Base-by-base conservation (phyloP, 177 flowering plant genomes). In the Viscum album region DNA sequence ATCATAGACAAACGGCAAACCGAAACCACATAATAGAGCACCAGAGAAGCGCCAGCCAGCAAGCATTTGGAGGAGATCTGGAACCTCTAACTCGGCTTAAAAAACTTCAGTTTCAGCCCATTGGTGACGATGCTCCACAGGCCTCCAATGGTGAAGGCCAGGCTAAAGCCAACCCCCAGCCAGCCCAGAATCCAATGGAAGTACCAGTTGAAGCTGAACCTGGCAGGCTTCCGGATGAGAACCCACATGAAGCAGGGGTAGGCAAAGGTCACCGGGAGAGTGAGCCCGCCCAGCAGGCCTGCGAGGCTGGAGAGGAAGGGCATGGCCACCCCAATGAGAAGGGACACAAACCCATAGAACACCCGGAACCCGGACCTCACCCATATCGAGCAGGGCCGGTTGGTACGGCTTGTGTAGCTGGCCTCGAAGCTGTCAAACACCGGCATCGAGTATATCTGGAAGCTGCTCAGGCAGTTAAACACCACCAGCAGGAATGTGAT, bases 231-330 rank as follows among this genome's bases (percentile, higher is more conserved):
- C 72, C 89, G 90, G 24, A 95, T 88, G 37, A 89, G 88, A 56
- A 84, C 94, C 99, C 99, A 95, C 97, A 95, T 92, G 86, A 95
- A 95, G 83, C 99, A 95, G 66, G 99, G 99, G 74, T 95, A 95
- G 7, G 99, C 99, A 72, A 95, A 95, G 23, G 99, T 95, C 71
- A 95, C 97, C 0, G 97, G 99, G 34, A 95, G 92, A 33, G 99
- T 90, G 23, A 95, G 91, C 32, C 99, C 98, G 45, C 97, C 96
- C 34, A 89, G 52, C 28, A 90, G 79, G 65, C 99, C 97, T 11
- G 99, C 97, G 34, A 92, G 82, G 74, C 97, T 95, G 16, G 98
- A 90, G 66, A 95, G 88, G 79, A 92, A 92, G 16, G 97, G 97
- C 17, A 95, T 86, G 13, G 97, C 97, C 58, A 92, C 88, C 12